These are phyloP conservation scores for Elsinoe necatrix DNA, from an alignment of 2,329 filamentous ascomycete species.

Conservation along the genomic window DNA sequence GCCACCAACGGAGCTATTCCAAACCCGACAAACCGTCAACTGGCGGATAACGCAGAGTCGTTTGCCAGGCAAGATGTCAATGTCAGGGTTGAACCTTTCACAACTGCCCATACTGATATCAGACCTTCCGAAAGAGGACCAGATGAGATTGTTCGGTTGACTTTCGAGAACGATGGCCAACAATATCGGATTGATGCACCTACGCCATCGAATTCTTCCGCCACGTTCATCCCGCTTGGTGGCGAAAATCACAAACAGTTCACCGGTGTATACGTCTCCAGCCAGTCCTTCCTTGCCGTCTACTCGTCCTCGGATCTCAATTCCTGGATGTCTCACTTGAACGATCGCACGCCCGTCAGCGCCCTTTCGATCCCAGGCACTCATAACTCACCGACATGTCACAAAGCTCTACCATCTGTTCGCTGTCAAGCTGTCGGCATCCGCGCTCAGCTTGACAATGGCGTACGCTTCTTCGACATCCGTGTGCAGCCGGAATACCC, in stretches of 20 bases:
- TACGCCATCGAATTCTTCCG: conserved; percentile 39
- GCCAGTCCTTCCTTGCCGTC: conserved; percentile 44
- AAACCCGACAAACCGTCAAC: conserved; percentile 27
- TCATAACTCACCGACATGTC: conserved; percentile 83
- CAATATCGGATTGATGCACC: conserved; percentile 67
- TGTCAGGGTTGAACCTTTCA: conserved; percentile 60
- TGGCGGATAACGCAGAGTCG: conserved; percentile 49
- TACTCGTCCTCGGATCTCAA: conserved; percentile 62
- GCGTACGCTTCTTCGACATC: conserved; percentile 90
- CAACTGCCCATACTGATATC: conserved; percentile 55
- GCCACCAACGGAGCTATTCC: conserved; percentile 30
- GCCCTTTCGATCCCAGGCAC: conserved; percentile 87
- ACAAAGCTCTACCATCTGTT: conserved; percentile 81
- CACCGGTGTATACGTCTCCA: conserved; percentile 36
- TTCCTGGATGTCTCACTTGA: conserved; percentile 73
- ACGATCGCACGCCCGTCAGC: conserved; percentile 63
- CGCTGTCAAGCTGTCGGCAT: conserved; percentile 81
- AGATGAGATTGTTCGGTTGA: conserved; percentile 55
- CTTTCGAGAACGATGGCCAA: conserved; percentile 56
- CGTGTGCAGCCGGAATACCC: conserved; percentile 61
- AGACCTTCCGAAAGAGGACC: conserved; percentile 46
- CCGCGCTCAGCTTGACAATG: conserved; percentile 72
- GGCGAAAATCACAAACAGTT: conserved; percentile 30
- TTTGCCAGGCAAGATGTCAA: conserved; percentile 56
- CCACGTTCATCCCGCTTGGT: conserved; percentile 32